A percentile compares a stretch with the other conserved stretches of the same genome.
These are phyloP conservation scores for Scutellaria galericulata DNA, from an alignment of 257 asterid species.

Conservation along the genomic window DNA sequence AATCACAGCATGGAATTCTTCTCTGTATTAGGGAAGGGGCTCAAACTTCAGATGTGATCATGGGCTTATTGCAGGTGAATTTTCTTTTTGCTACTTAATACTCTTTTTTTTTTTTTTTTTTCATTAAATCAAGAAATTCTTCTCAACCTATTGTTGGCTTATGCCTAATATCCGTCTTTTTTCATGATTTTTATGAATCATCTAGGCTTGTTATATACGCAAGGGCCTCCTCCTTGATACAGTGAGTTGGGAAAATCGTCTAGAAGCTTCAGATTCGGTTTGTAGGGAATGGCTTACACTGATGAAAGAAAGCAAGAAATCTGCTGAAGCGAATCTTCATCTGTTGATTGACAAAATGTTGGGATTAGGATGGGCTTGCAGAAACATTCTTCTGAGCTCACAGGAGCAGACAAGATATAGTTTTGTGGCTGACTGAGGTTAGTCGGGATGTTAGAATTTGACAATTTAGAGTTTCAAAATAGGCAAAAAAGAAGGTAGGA, in stretches of 20 bases:
- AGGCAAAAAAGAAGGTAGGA: not conserved
- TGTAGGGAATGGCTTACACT: constrained; percentile 57
- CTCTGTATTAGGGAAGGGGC: constrained; percentile 81
- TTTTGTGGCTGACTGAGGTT: constrained; percentile 53
- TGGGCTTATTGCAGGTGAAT: constrained; percentile 76
- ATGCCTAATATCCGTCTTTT: not conserved
- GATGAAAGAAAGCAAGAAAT: constrained; percentile 64
- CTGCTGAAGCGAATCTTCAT: constrained; percentile 41
- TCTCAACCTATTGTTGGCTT: not conserved
- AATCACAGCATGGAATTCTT: constrained; percentile 63
- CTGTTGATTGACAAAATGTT: constrained; percentile 58
- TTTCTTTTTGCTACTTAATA: not conserved
- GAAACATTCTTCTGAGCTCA: constrained; percentile 69
- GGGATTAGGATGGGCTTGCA: constrained; percentile 70
- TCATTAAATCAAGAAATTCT: too few relatives aligned
- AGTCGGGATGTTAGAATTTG: not conserved
- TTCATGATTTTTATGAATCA: constrained; percentile 21
- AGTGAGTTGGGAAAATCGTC: constrained; percentile 38
- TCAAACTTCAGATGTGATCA: constrained; percentile 57
- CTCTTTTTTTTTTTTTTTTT: constrained; percentile 4
- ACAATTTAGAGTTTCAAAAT: not conserved
- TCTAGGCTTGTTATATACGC: constrained; percentile 73
- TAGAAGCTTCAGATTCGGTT: constrained; percentile 44
- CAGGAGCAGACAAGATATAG: constrained; percentile 73
- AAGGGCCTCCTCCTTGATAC: constrained; percentile 42